Conservation (phyloP, 2,329 filamentous ascomycete genomes). For the Nigrospora osmanthi region DNA sequence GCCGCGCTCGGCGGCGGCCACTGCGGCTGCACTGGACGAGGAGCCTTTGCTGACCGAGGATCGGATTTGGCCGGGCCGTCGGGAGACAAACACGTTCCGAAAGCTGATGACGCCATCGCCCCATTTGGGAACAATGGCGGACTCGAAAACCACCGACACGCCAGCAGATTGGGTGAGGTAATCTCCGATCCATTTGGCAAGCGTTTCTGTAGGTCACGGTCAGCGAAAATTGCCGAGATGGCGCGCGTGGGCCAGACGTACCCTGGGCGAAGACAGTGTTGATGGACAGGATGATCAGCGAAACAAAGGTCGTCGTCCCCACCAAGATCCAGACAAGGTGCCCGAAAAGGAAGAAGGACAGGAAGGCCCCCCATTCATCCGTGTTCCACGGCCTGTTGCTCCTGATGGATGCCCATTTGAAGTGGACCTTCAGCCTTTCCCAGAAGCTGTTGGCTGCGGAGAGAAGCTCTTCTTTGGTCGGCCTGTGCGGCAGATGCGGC, state of each 20-base stretch:
- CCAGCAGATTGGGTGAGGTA: constrained; percentile 92
- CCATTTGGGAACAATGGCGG: constrained; percentile 95
- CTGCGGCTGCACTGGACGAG: constrained; percentile 73
- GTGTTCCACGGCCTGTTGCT: constrained; percentile 90
- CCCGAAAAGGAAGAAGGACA: constrained; percentile 87
- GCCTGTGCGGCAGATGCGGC: constrained; percentile 74
- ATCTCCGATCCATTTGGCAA: constrained; percentile 89
- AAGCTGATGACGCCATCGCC: constrained; percentile 92
- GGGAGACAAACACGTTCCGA: constrained; percentile 91
- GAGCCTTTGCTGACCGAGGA: constrained; percentile 91
- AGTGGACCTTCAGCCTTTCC: constrained; percentile 80
- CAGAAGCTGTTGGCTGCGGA: constrained; percentile 89
- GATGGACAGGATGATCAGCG: constrained; percentile 78
- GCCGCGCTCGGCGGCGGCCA: constrained; percentile 65
- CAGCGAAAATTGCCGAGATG: constrained; percentile 9
- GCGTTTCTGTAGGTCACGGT: constrained; percentile 54
- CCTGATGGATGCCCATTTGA: constrained; percentile 97
- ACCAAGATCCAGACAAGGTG: constrained; percentile 95
- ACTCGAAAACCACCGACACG: constrained; percentile 92
- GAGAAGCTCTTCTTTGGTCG: constrained; percentile 87
- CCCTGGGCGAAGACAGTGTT: constrained; percentile 96
- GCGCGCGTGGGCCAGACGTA: constrained; percentile 27
- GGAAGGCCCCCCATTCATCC: constrained; percentile 92
- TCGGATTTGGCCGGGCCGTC: constrained; percentile 73
- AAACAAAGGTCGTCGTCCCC: constrained; percentile 96